Conservation (phyloP, 1,139 yeast genomes). For the Saccharomyces uvarum region DNA sequence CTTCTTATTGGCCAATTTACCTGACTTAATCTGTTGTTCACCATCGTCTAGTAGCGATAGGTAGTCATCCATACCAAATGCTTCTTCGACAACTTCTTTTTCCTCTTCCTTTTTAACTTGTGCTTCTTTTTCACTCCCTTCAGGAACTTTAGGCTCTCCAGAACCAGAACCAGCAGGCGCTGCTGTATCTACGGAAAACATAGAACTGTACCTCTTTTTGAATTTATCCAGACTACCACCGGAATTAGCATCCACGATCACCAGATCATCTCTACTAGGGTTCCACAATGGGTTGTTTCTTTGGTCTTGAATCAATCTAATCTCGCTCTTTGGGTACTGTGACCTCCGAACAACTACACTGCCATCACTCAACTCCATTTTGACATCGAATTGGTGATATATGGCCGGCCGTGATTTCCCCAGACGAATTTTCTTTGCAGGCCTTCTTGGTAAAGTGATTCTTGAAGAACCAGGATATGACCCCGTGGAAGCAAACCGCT, state of each 20-base stretch:
- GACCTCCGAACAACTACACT: slow-evolving; percentile 77
- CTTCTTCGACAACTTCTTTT: slow-evolving; percentile 16
- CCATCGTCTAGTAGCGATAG: slow-evolving; percentile 56
- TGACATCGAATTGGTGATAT: slow-evolving; percentile 79
- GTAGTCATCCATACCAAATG: slow-evolving; percentile 43
- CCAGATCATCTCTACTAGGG: slow-evolving; percentile 71
- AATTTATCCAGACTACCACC: slow-evolving; percentile 82
- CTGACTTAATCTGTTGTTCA: slow-evolving; percentile 54
- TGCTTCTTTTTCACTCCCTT: slow-evolving; percentile 15
- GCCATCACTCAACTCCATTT: slow-evolving; percentile 87
- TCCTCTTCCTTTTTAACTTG: slow-evolving; percentile 9
- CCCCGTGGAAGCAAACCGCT: slow-evolving; percentile 25
- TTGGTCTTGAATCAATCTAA: slow-evolving; percentile 81
- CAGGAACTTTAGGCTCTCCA: slow-evolving; percentile 13
- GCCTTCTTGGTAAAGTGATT: slow-evolving; percentile 33
- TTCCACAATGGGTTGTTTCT: slow-evolving; percentile 84
- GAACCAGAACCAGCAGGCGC: slow-evolving; percentile 13
- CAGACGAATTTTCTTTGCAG: slow-evolving; percentile 34
- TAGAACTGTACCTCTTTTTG: slow-evolving; percentile 58
- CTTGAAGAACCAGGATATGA: slow-evolving; percentile 24
- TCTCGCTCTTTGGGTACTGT: slow-evolving; percentile 81
- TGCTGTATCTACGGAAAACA: slow-evolving; percentile 38
- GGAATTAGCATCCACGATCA: slow-evolving; percentile 68
- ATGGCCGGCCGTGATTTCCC: slow-evolving; percentile 92
- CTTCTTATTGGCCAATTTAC: slow-evolving; percentile 53